A percentile compares a stretch with the other conserved stretches of the same genome.
phyloP scores from a whole-genome alignment of 306 rosid species.

The Hylodesmum podocarpum region DNA sequence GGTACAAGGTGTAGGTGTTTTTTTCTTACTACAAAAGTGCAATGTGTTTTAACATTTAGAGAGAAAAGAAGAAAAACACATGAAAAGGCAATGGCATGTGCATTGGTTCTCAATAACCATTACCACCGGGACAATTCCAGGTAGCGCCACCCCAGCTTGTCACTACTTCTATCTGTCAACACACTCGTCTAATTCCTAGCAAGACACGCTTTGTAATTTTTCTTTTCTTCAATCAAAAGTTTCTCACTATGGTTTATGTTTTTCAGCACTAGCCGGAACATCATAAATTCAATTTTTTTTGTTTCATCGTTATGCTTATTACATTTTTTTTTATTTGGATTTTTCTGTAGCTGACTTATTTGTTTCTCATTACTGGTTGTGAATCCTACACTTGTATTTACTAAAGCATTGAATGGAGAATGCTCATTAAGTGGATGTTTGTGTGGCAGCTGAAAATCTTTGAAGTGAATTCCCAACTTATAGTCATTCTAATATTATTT shows the following conservation, averaged over 20 bases:
- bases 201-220: background rate
- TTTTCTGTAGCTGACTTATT: too few species aligned
- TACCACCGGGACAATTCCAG: slow-evolving; percentile 7
- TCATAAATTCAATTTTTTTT: background rate
- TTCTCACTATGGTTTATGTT: background rate
- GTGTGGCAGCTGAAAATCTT: too few species aligned
- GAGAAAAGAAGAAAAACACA: background rate
- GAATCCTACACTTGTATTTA: background rate
- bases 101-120: slow-evolving; percentile 30
- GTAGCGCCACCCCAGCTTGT: slow-evolving; percentile 46
- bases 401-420: background rate
- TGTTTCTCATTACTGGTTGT: background rate
- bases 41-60: too few species aligned
- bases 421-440: background rate
- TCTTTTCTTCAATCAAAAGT: background rate
- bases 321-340: too few species aligned
- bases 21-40: too few species aligned
- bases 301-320: background rate
- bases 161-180: background rate
- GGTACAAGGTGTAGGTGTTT: too few species aligned
- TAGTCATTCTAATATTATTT: too few species aligned
- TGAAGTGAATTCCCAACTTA: too few species aligned
- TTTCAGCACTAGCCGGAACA: background rate
- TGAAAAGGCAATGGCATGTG: slow-evolving; percentile 28
- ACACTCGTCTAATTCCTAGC: slow-evolving; percentile 8